Evolutionary conservation across 2,329 filamentous ascomycete genomes (phyloP), one percentile per base, ranked within the genome.

Genomic region (Botrytis byssoidea): DNA sequence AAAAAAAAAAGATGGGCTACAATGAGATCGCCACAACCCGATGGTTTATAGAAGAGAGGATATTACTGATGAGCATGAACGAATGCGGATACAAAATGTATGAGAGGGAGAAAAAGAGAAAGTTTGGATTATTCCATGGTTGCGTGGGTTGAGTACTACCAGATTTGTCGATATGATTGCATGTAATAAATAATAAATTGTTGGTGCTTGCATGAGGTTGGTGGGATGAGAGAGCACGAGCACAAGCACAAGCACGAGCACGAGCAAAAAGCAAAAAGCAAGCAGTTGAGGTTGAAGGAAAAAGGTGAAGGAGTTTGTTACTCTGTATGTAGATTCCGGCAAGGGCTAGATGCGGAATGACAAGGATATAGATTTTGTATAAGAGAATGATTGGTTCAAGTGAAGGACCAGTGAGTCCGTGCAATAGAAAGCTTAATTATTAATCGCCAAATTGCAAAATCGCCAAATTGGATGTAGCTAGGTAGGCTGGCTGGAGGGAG

Each of bases 321-420:
- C 32, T 63, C 18, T n/a, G 37, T 6, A n/a, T 12, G 37, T 40
- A n/a, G 25, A 44, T 40, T 29, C n/a, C 29, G 40, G 16, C 40
- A 64, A 64, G 37, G 61, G 61, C 61, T 64, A 64, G 61, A 64
- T 64, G 61, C 61, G 61, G 61, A 44, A 42, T 22, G 61, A 44
- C 40, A 64, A 42, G 61, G 61, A 14, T 44, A 44, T 29, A n/a
- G 35, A 42, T 60, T 60, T 35, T 42, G 37, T 4, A 42, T 6
- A 1, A 40, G 25, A 42, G 29, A 18, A 60, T 60, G 57, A 60
- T 60, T 60, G 57, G 57, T 14, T 60, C 4, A 4, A 60, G 57
- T 35, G n/a, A 42, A n/a, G 37, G 60, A 29, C 20, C 25, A 42
- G n/a, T 64, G 25, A 64, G 61, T 42, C 61, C 25, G 37, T 64